Base-by-base conservation (phyloP, 2,329 filamentous ascomycete species). In the Coniochaeta ligniaria region DNA sequence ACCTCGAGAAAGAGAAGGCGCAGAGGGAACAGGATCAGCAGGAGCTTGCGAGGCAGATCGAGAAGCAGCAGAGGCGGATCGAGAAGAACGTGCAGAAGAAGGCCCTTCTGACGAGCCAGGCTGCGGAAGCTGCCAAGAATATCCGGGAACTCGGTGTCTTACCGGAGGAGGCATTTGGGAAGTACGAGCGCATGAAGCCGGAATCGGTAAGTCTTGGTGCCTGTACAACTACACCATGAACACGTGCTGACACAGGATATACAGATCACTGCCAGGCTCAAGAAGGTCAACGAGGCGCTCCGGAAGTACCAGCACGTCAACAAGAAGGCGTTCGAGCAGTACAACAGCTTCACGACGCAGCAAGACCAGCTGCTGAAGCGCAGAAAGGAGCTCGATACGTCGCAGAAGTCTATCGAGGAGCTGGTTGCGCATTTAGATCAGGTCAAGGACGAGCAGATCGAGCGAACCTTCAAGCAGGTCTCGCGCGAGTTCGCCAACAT, bases 261-360 rank as follows among this genome's bases (percentile, higher is more conserved):
- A 5, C 63, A 85, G 80, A 84, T 85, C 62, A 78, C 79, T n/a
- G 78, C 78, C 45, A 87, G 88, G 60, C 84, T 98, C 26, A 92
- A 95, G 76, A 96, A 93, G 70, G 92, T 94, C 69, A 96, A 96
- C 64, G 91, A 96, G 67, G 87, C 90, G 0, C 81, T 98, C 60
- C 98, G 98, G 78, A 96, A 97, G 73, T 98, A 95, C 77, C 92
- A 92, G 60, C 92, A 97, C 69, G 93, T 99, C 77, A 99, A 99
- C 83, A 99, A 98, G 78, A 98, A 99, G 77, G 95, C 95, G 0
- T 96, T 98, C 71, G 96, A 99, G 75, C 95, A 99, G 74, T 99
- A 98, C 79, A 96, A 94, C 77, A 96, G 88, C 76, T 99, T 98
- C 73, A 97, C 94, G 8, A 90, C 88, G 58, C 92, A 97, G 75